phyloP scores from a whole-genome alignment of 2,329 filamentous ascomycete genomes.

The Colletotrichum sp. region DNA sequence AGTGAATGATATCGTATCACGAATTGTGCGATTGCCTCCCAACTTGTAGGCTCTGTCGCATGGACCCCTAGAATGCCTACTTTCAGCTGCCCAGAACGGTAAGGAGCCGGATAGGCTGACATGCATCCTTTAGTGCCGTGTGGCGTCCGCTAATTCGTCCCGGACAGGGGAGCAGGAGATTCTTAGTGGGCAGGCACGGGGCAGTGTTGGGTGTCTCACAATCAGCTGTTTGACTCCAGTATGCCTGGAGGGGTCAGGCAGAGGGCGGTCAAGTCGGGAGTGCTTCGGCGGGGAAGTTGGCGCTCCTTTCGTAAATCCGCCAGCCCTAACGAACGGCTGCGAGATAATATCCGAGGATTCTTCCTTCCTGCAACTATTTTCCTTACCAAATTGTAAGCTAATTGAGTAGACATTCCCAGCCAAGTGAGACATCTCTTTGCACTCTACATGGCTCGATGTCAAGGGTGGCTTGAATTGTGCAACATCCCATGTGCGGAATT shows the following conservation, averaged over 20 bases:
- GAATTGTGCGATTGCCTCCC: not conserved
- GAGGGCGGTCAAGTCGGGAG: not conserved
- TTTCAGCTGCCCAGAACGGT: not conserved
- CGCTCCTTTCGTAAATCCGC: not conserved
- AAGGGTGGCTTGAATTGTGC: not conserved
- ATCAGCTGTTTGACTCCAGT: not conserved
- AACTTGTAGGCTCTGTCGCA: not conserved
- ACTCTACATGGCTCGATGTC: not conserved
- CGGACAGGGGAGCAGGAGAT: not conserved
- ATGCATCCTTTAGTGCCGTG: not conserved
- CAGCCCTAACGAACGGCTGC: not conserved
- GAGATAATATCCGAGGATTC: not conserved
- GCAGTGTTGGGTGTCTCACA: not conserved
- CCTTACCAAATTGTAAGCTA: not conserved
- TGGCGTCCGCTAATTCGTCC: not conserved
- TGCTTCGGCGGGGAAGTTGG: not conserved
- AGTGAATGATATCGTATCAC: not conserved
- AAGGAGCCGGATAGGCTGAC: not conserved
- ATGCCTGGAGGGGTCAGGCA: not conserved
- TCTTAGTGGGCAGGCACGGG: not conserved
- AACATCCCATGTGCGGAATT: not conserved
- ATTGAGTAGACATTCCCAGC: not conserved
- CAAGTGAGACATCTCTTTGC: not conserved
- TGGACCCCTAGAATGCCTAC: not conserved
- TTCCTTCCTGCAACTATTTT: not conserved